Evolutionary conservation across 495 filamentous ascomycete genomes (phyloP).

Genomic region (Tuber indicum): DNA sequence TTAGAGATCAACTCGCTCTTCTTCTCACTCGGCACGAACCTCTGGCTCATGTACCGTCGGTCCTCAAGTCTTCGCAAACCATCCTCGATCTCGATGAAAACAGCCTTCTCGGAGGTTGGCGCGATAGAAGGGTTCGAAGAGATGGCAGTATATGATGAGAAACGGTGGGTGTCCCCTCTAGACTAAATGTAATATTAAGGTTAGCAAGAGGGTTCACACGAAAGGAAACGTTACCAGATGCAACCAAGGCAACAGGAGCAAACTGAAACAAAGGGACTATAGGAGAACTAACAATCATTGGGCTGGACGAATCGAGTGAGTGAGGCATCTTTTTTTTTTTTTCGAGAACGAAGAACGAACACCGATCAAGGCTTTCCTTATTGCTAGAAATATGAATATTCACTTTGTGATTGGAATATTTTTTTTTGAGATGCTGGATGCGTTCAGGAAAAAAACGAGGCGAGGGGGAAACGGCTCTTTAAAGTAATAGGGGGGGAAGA

Average conservation of each 20-base stretch:
- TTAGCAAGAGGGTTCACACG: constrained; percentile 15
- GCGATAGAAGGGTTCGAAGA: constrained; percentile 34
- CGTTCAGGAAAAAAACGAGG: constrained; percentile 6
- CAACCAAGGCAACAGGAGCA: neutral
- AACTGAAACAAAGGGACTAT: constrained; percentile 4
- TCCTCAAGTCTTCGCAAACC: constrained; percentile 87
- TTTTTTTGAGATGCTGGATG: constrained; percentile 3
- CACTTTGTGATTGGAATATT: neutral
- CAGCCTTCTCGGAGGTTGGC: constrained; percentile 32
- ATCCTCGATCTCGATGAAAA: constrained; percentile 58
- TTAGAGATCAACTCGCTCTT: constrained; percentile 84
- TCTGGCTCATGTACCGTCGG: constrained; percentile 74
- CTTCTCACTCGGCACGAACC: constrained; percentile 71
- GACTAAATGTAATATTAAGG: constrained; percentile 14
- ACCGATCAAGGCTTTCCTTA: constrained; percentile 1
- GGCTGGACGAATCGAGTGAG: constrained; percentile 39
- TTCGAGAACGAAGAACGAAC: neutral
- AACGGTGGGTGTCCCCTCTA: constrained; percentile 33
- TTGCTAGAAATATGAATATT: constrained; percentile 1
- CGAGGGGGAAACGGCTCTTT: constrained; percentile 6
- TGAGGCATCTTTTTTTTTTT: constrained; percentile 26
- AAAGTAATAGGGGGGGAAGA: constrained; percentile 8
- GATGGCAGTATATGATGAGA: constrained; percentile 35
- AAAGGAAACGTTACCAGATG: neutral
- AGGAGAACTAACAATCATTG: constrained; percentile 39